These are phyloP conservation scores for Mucor piriformis DNA, from an alignment of 371 early-diverging fungal genomes.

Conservation along the genomic window DNA sequence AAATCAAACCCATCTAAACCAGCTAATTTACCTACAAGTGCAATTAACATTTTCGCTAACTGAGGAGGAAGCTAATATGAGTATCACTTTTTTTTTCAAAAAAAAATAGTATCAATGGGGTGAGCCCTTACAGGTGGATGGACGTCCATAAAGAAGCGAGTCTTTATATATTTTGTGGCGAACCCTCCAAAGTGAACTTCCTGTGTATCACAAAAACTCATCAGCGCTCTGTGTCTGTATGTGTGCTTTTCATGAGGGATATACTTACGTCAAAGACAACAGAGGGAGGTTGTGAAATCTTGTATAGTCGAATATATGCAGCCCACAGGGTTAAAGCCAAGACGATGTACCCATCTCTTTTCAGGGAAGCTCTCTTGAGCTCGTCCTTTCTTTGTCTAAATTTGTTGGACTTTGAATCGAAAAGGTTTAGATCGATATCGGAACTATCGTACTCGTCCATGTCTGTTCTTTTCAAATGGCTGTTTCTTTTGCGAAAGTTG, in stretches of 20 bases:
- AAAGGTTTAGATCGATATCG: constrained; percentile 32
- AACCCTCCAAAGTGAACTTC: constrained; percentile 99
- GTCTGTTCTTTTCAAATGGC: not conserved
- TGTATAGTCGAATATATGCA: constrained; percentile 45
- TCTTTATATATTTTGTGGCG: constrained; percentile 88
- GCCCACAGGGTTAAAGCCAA: constrained; percentile 44
- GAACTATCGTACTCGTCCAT: constrained; percentile 16
- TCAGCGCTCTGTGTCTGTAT: too few relatives aligned
- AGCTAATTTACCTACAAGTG: constrained; percentile 71
- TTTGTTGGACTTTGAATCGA: constrained; percentile 33
- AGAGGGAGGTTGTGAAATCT: constrained; percentile 47
- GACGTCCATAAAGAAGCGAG: constrained; percentile 97
- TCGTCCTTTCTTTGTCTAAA: constrained; percentile 20
- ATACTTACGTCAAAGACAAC: constrained; percentile 45
- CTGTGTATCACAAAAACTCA: constrained; percentile 84
- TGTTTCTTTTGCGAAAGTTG: constrained; percentile 23
- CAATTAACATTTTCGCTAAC: constrained; percentile 96
- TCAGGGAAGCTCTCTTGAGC: constrained; percentile 19
- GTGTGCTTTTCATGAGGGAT: not conserved
- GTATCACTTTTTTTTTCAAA: not conserved
- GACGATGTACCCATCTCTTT: constrained; percentile 41
- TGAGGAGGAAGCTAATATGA: too few relatives aligned
- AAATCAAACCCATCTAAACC: constrained; percentile 95
- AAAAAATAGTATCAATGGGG: too few relatives aligned
- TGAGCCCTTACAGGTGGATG: constrained; percentile 37